Base-by-base conservation (phyloP, 257 asterid genomes). In the Solanum rostratum region DNA sequence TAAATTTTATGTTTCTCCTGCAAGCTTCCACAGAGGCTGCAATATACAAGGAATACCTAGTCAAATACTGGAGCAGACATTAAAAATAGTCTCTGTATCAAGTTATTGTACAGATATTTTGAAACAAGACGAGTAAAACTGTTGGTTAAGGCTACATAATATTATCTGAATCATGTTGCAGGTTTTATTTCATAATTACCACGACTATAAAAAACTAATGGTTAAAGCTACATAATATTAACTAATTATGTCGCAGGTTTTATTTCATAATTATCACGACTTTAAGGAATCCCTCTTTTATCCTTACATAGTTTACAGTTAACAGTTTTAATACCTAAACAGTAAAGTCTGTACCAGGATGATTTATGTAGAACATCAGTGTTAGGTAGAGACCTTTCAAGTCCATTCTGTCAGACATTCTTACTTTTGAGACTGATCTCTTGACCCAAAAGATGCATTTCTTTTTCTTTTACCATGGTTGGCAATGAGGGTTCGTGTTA, bases 1-100 rank as follows among this genome's bases (percentile, higher is more conserved):
- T 97, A 84, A 95, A 94, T 85, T 97, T 94, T 70, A 97, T 94
- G 88, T 97, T 97, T 92, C 98, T 92, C 91, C 91, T 87, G 90
- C 99, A 97, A 83, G 97, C 92, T 87, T 97, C 99, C 85, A 97
- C 99, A 59, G 98, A 93, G 50, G 78, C 98, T 97, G 97, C 91
- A 91, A 73, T 80, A 60, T 55, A 33, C 37, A 79, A 29, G 76
- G 16, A 84, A 62, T 59, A 27, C 46, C n/a, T 62, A 43, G 46
- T 78, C 84, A 85, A 54, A 62, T 82, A 12, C 63, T 78, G 70
- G 50, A 82, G 33, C 22, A 37, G 73, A 54, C 54, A 55, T 73
- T 22, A 22, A 22, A 27, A 74, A 29, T 74, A 74, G 45, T 45
- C 46, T 45, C 20, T 45, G 59, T 49, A 49, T 76, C 18, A 27